A percentile compares a stretch with the other conserved stretches of the same genome.
phyloP scores from a whole-genome alignment of 345 rosid species.

The Conringia planisiliqua region DNA sequence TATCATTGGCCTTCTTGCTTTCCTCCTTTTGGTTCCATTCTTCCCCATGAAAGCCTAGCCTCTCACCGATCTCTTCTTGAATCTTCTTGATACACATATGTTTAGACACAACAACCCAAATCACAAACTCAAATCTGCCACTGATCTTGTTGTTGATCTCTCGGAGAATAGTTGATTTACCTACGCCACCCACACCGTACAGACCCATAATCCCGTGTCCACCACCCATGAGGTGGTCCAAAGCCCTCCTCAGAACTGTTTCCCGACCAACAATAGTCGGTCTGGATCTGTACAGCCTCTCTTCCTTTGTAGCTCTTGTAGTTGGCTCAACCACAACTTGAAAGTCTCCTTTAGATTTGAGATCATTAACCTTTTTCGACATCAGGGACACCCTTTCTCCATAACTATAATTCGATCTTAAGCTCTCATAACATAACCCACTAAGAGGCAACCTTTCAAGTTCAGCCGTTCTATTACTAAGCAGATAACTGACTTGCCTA shows the following conservation, averaged over 20 bases:
- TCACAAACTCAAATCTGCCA: not conserved
- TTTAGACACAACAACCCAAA: conserved; percentile 5
- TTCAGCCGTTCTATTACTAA: not conserved
- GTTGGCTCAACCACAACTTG: not conserved
- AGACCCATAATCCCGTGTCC: not conserved
- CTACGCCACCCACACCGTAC: not conserved
- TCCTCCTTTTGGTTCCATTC: conserved; percentile 5
- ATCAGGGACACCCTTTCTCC: not conserved
- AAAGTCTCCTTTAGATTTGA: not conserved
- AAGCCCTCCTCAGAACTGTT: not conserved
- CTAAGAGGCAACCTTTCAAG: not conserved
- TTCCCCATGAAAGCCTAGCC: not conserved
- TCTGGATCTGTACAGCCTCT: not conserved
- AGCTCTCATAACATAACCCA: not conserved
- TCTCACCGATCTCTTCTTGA: conserved; percentile 21
- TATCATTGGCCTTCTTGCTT: not conserved
- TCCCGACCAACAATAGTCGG: conserved; percentile 15
- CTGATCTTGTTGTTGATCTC: conserved; percentile 5
- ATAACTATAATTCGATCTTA: not conserved
- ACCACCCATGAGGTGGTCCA: not conserved
- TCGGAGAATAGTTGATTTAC: conserved; percentile 27
- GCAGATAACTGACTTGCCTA: not conserved
- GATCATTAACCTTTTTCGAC: not conserved
- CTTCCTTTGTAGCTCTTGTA: not conserved
- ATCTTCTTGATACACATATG: not conserved